Evolutionary conservation across 1,284 basidiomycete species (phyloP), one percentile per base, ranked within the genome.

Genomic region (Puccinia brachypodii): DNA sequence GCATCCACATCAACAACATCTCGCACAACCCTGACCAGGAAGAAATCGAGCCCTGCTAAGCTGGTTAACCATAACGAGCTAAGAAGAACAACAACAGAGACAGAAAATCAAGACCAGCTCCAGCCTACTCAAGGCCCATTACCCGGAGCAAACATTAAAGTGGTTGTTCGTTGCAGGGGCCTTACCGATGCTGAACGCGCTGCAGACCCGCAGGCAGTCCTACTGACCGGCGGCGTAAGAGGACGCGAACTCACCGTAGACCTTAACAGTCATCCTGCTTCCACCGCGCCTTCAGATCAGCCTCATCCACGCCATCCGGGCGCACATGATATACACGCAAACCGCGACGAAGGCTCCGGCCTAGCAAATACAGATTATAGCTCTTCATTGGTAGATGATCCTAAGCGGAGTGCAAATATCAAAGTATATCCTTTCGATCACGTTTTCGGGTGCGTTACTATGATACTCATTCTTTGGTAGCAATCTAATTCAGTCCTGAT

Each of bases 361-460:
- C 36, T 80, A 28, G 36, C 78, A 40, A 58, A 58, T n/a, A 82
- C 73, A 4, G 80, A 66, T 60, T 76, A 76, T 68, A 62, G 73
- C 19, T 82, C 80, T 16, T 81, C 79, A 62, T 58, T 75, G 64
- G 72, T 82, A 31, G 80, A 82, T 25, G 80, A 82, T 58, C 72
- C 72, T 25, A 82, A 82, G 60, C 31, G 62, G 36, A 68, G 60
- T 50, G 72, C 72, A 50, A 82, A 82, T 50, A 82, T 73, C n/a
- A 82, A 82, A 75, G 72, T 73, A 9, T 82, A 82, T 66, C 80
- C 80, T 38, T 82, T 82, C 16, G 80, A 82, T 82, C 80, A 82
- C 40, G 80, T 82, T 19, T 82, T 82, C 69, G 80, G 80, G 80
- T 75, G 14, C 40, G 72, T 82, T 16, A 47, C 62, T 38, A 42